Evolutionary conservation across 352 stramenopile genomes (phyloP).

Genomic region (Phytophthora pinifolia): DNA sequence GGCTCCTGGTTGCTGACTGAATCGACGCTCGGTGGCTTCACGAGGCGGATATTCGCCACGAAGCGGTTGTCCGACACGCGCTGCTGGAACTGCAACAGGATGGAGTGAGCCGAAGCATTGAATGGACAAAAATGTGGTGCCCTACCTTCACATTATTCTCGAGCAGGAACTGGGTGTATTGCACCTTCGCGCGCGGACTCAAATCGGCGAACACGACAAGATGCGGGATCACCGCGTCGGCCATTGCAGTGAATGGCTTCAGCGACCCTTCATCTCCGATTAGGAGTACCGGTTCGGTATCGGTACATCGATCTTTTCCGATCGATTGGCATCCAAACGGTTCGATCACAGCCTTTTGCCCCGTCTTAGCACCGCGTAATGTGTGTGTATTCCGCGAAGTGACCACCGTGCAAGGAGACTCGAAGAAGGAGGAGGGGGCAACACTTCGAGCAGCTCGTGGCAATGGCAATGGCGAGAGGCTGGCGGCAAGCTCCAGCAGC

Average conservation of each 20-base stretch:
- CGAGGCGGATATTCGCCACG: constrained; percentile 56
- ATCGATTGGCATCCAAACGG: constrained; percentile 1
- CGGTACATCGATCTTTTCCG: neutral
- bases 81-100: constrained; percentile 46
- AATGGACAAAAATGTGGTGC: neutral
- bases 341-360: too few relatives aligned
- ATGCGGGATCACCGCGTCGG: constrained; percentile 24
- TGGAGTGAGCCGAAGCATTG: neutral
- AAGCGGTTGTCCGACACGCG: constrained; percentile 52
- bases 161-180: constrained; percentile 73
- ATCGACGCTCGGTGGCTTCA: neutral
- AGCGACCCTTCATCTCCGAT: neutral
- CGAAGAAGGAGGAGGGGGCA: too few relatives aligned
- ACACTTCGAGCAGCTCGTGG: too few relatives aligned
- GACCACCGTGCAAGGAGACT: too few relatives aligned
- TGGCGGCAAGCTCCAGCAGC: too few relatives aligned
- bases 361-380: too few relatives aligned
- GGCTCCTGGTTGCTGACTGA: constrained; percentile 4
- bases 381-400: too few relatives aligned
- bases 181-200: constrained; percentile 49
- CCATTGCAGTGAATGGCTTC: constrained; percentile 1
- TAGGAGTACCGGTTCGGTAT: too few relatives aligned
- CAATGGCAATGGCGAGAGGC: too few relatives aligned
- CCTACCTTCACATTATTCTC: constrained; percentile 62
- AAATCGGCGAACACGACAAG: constrained; percentile 71